Base-by-base conservation (phyloP, 2,329 filamentous ascomycete genomes). In the Diaporthe longicolla region DNA sequence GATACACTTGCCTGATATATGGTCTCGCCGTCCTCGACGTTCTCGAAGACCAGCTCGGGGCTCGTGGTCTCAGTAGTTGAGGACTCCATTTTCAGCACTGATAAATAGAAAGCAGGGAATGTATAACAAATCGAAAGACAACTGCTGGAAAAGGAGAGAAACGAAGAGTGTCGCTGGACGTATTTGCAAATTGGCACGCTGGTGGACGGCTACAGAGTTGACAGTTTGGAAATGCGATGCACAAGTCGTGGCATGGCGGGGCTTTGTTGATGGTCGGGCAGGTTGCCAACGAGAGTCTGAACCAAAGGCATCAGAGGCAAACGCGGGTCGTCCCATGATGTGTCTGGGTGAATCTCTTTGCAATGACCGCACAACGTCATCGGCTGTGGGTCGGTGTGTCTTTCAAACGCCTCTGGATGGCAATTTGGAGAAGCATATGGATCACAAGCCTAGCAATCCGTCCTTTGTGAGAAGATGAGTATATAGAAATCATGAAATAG, bases 381-480 rank as follows among this genome's bases (percentile, higher is more conserved):
- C 48, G 3, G 11, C 5, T 24, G n/a, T 52, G n/a, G n/a, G n/a
- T 52, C n/a, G 13, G n/a, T 11, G n/a, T 52, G 45, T 13, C n/a
- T 11, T n/a, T 10, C n/a, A 24, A 26, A 24, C 48, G 13, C n/a
- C 3, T 52, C 5, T 5, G 0, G 48, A 52, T 4, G 13, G 5
- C n/a, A 48, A 0, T 48, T 50, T n/a, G 21, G 21, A 1, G 11
- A 10, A n/a, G 7, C 6, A n/a, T n/a, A 3, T 9, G 10, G 45
- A 13, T 10, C 48, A 10, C 4, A 13, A 13, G 11, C 4, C 48
- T 1, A 15, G 3, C 15, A 2, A 4, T 24, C 4, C 9, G 15
- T 7, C 26, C n/a, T 2, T 2, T 26, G 4, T 24, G 9, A 13
- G n/a, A 11, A 52, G 0, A 3, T 1, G 2, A 4, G n/a, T 15